Evolutionary conservation across 2,329 filamentous ascomycete species (phyloP).

Genomic region (Aureobasidium namibiae): DNA sequence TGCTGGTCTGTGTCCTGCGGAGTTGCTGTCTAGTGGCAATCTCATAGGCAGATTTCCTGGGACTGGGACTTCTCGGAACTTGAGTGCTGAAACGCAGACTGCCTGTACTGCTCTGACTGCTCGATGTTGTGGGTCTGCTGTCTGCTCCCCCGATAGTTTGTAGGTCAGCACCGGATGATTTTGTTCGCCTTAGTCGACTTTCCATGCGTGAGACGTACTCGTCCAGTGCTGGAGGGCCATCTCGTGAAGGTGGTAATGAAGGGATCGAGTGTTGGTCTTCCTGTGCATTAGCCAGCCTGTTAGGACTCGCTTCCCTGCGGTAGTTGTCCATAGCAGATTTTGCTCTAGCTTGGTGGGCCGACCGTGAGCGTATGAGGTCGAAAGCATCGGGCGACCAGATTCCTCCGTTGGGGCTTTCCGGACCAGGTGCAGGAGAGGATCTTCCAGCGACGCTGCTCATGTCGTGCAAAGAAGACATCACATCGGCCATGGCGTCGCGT

Average conservation of each 20-base stretch:
- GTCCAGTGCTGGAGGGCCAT: slow-evolving; percentile 61
- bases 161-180: slow-evolving; percentile 36
- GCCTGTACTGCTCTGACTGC: slow-evolving; percentile 11
- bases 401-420: slow-evolving; percentile 48
- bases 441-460: slow-evolving; percentile 56
- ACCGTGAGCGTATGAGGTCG: slow-evolving; percentile 44
- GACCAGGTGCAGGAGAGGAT: slow-evolving; percentile 40
- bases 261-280: slow-evolving; percentile 46
- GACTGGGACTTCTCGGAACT: slow-evolving; percentile 12
- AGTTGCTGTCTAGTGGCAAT: slow-evolving; percentile 57
- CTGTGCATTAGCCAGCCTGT: slow-evolving; percentile 23
- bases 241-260: slow-evolving; percentile 24
- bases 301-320: slow-evolving; percentile 20
- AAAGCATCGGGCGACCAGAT: slow-evolving; percentile 92
- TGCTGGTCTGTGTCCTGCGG: slow-evolving; percentile 76
- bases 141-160: slow-evolving; percentile 2
- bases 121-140: slow-evolving; percentile 26
- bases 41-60: slow-evolving; percentile 72
- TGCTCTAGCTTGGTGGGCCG: slow-evolving; percentile 44
- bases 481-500: slow-evolving; percentile 92
- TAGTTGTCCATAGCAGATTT: slow-evolving; percentile 68
- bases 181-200: slow-evolving; percentile 63
- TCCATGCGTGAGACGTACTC: slow-evolving; percentile 94
- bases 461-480: slow-evolving; percentile 89
- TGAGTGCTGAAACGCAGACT: slow-evolving; percentile 13